Conservation (phyloP, 768 basidiomycete genomes). For the Auricularia cornea region DNA sequence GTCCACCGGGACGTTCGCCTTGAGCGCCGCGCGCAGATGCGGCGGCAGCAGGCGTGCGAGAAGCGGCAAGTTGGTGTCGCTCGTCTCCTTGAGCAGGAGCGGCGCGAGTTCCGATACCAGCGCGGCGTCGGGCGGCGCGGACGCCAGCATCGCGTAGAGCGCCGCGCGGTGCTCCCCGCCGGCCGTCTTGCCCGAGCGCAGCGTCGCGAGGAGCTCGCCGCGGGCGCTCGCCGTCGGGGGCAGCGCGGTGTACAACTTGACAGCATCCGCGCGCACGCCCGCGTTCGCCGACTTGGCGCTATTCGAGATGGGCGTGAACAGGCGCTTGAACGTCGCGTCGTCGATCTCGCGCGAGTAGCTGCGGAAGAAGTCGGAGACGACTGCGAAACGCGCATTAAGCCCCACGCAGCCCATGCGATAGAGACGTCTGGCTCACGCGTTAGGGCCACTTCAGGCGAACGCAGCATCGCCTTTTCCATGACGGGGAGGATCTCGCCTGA, state of each 20-base stretch:
- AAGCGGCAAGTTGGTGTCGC: constrained; percentile 51
- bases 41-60: constrained; percentile 46
- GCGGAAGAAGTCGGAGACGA: constrained; percentile 49
- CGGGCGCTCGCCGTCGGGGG: constrained; percentile 37
- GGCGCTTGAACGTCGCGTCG: constrained; percentile 38
- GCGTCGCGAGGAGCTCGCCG: constrained; percentile 61
- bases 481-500: constrained; percentile 49
- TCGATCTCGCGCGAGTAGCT: constrained; percentile 45
- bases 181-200: constrained; percentile 75
- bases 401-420: constrained; percentile 3
- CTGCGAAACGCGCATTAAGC: constrained; percentile 24
- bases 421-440: constrained; percentile 37
- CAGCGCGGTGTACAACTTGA: constrained; percentile 48
- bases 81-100: constrained; percentile 65
- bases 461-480: constrained; percentile 71
- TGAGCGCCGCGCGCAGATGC: constrained; percentile 54
- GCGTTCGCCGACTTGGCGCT: constrained; percentile 69
- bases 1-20: constrained; percentile 31
- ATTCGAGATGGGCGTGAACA: constrained; percentile 53
- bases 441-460: constrained; percentile 74
- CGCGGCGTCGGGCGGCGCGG: constrained; percentile 38
- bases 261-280: constrained; percentile 46
- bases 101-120: constrained; percentile 34
- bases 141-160: constrained; percentile 69
- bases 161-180: constrained; percentile 80